phyloP scores from a whole-genome alignment of 805 yeast species.

The Cyberlindnera maclurae region DNA sequence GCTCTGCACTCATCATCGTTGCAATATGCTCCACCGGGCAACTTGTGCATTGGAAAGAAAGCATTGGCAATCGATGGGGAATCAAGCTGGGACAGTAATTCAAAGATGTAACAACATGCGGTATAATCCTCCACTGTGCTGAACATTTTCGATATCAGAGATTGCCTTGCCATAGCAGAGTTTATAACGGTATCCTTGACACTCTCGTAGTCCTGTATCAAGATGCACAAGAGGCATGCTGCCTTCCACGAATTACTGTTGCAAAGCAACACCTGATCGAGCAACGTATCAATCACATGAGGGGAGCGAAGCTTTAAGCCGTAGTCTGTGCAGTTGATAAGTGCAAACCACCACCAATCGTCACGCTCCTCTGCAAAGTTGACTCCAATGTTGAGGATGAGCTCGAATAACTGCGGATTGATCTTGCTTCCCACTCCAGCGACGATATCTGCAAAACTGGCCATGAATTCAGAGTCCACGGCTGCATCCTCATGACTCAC shows the following conservation, averaged over 20 bases:
- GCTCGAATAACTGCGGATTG: slow-evolving; percentile 13
- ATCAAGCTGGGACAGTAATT: slow-evolving; percentile 18
- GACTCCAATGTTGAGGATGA: slow-evolving; percentile 20
- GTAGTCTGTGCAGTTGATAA: slow-evolving; percentile 15
- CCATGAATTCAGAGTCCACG: slow-evolving; percentile 8
- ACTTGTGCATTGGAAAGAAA: slow-evolving; percentile 1
- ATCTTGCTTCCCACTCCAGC: slow-evolving; percentile 8
- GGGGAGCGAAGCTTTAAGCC: slow-evolving; percentile 16
- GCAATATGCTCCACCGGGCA: slow-evolving; percentile 10
- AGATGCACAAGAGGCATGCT: slow-evolving; percentile 18
- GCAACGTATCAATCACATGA: slow-evolving; percentile 6
- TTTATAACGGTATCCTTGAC: not conserved
- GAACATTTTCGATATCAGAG: slow-evolving; percentile 2
- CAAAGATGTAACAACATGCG: slow-evolving; percentile 15
- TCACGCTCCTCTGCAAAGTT: slow-evolving; percentile 10
- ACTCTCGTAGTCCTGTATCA: slow-evolving; percentile 19
- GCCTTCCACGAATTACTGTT: slow-evolving; percentile 23
- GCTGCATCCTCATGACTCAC: slow-evolving; percentile 7
- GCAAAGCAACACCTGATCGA: slow-evolving; percentile 6
- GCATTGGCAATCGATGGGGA: not conserved
- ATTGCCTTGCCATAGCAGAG: not conserved
- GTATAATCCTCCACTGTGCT: slow-evolving; percentile 11
- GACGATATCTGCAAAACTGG: slow-evolving; percentile 9
- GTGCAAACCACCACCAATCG: slow-evolving; percentile 21
- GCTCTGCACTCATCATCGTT: slow-evolving; percentile 14